Evolutionary conservation across 139 green algal species (phyloP).

Genomic region (Eudorina sp.): DNA sequence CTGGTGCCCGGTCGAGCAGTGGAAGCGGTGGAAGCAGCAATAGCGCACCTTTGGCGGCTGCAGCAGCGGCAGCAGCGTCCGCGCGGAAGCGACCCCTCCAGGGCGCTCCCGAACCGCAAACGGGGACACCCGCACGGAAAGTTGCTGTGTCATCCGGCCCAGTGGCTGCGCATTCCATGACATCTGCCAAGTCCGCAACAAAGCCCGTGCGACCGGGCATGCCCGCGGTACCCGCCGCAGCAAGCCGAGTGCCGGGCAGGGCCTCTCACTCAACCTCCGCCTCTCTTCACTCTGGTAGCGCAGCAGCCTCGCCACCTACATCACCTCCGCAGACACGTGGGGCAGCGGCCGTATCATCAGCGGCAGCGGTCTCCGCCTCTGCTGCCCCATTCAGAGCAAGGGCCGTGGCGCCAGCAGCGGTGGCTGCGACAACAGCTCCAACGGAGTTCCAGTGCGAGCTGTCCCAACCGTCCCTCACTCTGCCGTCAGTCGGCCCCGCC

Average conservation of each 20-base stretch:
- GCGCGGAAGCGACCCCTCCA: neutral
- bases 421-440: neutral
- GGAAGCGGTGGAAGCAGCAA: neutral
- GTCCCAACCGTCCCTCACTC: slow-evolving; percentile 15
- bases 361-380: neutral
- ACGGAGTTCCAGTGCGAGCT: neutral
- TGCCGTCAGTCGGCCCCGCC: neutral
- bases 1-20: neutral
- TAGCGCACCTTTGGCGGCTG: too few relatives aligned
- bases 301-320: neutral
- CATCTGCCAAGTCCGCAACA: neutral
- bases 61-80: neutral
- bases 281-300: neutral
- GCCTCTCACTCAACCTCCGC: neutral
- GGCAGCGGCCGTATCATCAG: neutral
- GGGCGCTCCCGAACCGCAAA: neutral
- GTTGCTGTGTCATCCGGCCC: neutral
- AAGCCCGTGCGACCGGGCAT: neutral
- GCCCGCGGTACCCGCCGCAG: neutral
- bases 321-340: neutral
- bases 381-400: too few relatives aligned
- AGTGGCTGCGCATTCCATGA: neutral
- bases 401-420: neutral
- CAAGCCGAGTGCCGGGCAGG: neutral
- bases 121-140: neutral